A percentile compares a stretch with the other conserved stretches of the same genome.
Conservation (phyloP, 1,284 basidiomycete species). For the Microstroma glucosiphilum region DNA sequence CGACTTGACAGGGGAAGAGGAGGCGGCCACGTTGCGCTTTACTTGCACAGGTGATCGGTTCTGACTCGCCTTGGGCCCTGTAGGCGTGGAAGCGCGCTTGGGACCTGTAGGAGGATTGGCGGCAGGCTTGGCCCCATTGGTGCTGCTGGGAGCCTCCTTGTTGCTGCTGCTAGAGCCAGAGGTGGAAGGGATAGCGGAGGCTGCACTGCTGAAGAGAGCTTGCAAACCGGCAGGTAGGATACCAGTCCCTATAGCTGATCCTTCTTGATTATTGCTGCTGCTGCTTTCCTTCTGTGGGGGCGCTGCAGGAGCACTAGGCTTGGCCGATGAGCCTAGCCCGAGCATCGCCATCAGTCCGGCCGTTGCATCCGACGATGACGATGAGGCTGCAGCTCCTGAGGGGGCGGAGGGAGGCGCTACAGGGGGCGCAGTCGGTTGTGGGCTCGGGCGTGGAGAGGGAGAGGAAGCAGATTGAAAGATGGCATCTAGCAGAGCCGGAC, state of each 20-base stretch:
- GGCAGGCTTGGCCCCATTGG: too few relatives aligned
- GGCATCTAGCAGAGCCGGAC: slow-evolving; percentile 29
- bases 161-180: background rate
- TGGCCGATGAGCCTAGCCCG: slow-evolving; percentile 7
- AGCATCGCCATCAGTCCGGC: slow-evolving; percentile 23
- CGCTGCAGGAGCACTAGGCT: background rate
- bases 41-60: background rate
- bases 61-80: too few relatives aligned
- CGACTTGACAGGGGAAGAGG: background rate
- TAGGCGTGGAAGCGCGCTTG: too few relatives aligned
- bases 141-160: too few relatives aligned
- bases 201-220: background rate
- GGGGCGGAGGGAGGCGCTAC: slow-evolving; percentile 10
- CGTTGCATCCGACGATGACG: slow-evolving; percentile 15
- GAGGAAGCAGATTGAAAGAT: slow-evolving; percentile 32
- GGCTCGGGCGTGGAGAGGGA: background rate
- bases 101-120: too few relatives aligned
- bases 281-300: background rate
- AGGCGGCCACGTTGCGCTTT: background rate
- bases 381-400: slow-evolving; percentile 9
- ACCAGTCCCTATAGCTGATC: background rate
- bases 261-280: background rate
- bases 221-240: background rate
- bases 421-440: background rate
- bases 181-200: background rate